phyloP scores from a whole-genome alignment of 805 yeast genomes.

The Metschnikowia lunata region DNA sequence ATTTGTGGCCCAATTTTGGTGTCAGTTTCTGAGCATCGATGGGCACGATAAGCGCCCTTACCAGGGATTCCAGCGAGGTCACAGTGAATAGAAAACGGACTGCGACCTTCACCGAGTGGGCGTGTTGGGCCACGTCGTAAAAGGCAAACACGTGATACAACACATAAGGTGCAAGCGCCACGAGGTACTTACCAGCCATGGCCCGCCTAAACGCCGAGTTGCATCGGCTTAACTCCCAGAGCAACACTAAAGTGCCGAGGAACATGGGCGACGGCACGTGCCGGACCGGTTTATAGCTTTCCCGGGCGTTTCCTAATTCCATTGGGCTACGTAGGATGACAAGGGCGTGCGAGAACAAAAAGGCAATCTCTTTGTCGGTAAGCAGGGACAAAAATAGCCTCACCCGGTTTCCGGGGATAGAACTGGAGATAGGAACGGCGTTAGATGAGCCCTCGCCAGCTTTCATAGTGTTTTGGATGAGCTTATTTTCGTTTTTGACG shows the following conservation, averaged over 20 bases:
- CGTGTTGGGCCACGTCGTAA: constrained; percentile 34
- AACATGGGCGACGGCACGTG: constrained; percentile 38
- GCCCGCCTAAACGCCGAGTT: constrained; percentile 52
- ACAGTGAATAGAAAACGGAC: constrained; percentile 51
- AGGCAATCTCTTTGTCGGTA: constrained; percentile 49
- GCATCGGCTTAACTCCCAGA: constrained; percentile 77
- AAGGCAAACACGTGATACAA: constrained; percentile 55
- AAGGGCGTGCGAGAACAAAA: constrained; percentile 46
- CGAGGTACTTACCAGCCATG: constrained; percentile 39
- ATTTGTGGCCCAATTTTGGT: too few relatives aligned
- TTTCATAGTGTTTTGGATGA: constrained; percentile 15
- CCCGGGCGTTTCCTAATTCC: neutral
- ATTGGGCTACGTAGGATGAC: constrained; percentile 25
- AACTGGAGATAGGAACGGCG: too few relatives aligned
- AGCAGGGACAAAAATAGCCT: constrained; percentile 50
- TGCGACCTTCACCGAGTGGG: constrained; percentile 45
- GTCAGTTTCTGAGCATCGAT: constrained; percentile 27
- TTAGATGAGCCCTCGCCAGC: too few relatives aligned
- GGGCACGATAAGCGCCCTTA: constrained; percentile 41
- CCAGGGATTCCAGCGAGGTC: constrained; percentile 36
- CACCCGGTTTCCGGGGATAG: constrained; percentile 35
- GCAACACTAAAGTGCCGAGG: constrained; percentile 53
- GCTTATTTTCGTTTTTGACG: constrained; percentile 16
- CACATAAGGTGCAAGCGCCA: constrained; percentile 51
- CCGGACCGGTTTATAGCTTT: neutral